These are phyloP conservation scores for Hanseniaspora gamundiae DNA, from an alignment of 1,139 yeast species.

Conservation along the genomic window DNA sequence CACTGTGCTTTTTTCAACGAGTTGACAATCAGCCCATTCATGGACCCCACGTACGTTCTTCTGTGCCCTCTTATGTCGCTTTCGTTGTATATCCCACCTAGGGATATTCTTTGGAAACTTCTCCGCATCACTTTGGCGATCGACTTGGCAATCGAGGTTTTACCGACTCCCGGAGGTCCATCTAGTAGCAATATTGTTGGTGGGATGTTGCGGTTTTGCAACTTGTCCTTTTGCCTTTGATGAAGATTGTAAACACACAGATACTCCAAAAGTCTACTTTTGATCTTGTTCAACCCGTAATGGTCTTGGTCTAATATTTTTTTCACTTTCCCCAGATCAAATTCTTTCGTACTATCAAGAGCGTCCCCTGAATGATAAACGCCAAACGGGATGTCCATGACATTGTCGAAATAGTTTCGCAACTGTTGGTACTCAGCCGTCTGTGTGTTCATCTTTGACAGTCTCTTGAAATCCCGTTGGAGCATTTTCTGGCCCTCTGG, in stretches of 20 bases:
- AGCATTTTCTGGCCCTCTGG: slow-evolving; percentile 45
- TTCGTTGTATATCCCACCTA: slow-evolving; percentile 85
- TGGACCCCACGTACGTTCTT: slow-evolving; percentile 85
- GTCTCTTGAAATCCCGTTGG: slow-evolving; percentile 45
- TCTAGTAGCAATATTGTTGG: slow-evolving; percentile 71
- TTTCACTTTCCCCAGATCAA: slow-evolving; percentile 46
- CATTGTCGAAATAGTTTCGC: slow-evolving; percentile 52
- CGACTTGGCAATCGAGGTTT: slow-evolving; percentile 79
- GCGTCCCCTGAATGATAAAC: slow-evolving; percentile 18
- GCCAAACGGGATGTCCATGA: slow-evolving; percentile 56
- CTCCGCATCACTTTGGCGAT: slow-evolving; percentile 74
- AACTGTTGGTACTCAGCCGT: slow-evolving; percentile 58
- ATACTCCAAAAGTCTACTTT: slow-evolving; percentile 70
- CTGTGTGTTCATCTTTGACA: slow-evolving; percentile 43
- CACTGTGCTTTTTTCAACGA: slow-evolving; percentile 67
- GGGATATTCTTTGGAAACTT: slow-evolving; percentile 69
- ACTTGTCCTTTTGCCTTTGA: slow-evolving; percentile 5
- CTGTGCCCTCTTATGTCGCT: slow-evolving; percentile 89
- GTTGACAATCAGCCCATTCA: slow-evolving; percentile 80
- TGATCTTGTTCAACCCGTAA: slow-evolving; percentile 72
- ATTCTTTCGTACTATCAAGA: slow-evolving; percentile 3
- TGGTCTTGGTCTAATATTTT: slow-evolving; percentile 65
- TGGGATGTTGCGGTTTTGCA: slow-evolving; percentile 9
- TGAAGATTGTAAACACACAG: slow-evolving; percentile 54
- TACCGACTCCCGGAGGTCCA: slow-evolving; percentile 96